Conservation (phyloP, 305 asterid genomes). For the Fraxinus sp. region DNA sequence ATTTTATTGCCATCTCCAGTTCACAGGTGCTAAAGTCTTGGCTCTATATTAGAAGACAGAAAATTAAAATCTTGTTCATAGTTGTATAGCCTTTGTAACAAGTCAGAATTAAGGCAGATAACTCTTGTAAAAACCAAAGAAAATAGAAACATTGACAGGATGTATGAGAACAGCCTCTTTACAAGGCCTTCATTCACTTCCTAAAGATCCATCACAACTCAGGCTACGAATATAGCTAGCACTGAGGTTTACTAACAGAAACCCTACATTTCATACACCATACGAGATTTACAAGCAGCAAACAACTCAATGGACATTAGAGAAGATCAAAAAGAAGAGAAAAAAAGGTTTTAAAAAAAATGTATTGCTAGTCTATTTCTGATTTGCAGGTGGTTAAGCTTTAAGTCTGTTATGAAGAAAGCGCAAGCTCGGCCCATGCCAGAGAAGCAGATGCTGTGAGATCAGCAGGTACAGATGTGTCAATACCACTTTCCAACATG, state of each 20-base stretch:
- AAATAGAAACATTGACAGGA: neutral
- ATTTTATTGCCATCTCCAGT: neutral
- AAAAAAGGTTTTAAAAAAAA: neutral
- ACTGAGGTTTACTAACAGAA: slow-evolving; percentile 22
- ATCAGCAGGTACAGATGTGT: slow-evolving; percentile 70
- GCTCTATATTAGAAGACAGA: neutral
- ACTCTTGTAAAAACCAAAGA: neutral
- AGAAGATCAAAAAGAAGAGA: slow-evolving; percentile 4
- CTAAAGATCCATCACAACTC: slow-evolving; percentile 16
- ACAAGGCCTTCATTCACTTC: slow-evolving; percentile 21
- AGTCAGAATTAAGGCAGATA: neutral
- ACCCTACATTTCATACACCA: slow-evolving; percentile 26
- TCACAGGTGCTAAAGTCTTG: neutral
- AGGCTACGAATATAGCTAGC: slow-evolving; percentile 28
- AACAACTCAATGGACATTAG: slow-evolving; percentile 1
- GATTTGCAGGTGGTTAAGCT: slow-evolving; percentile 44
- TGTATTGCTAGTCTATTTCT: slow-evolving; percentile 20
- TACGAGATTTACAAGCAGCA: slow-evolving; percentile 33
- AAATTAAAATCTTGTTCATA: neutral
- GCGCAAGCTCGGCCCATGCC: slow-evolving; percentile 95
- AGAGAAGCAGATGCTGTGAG: slow-evolving; percentile 61
- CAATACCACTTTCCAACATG: slow-evolving; percentile 67
- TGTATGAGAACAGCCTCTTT: neutral
- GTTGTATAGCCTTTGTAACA: neutral
- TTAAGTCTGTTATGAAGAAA: slow-evolving; percentile 44